Base-by-base conservation (phyloP, 495 filamentous ascomycete species). In the Pseudoneurospora amorphoporcata region DNA sequence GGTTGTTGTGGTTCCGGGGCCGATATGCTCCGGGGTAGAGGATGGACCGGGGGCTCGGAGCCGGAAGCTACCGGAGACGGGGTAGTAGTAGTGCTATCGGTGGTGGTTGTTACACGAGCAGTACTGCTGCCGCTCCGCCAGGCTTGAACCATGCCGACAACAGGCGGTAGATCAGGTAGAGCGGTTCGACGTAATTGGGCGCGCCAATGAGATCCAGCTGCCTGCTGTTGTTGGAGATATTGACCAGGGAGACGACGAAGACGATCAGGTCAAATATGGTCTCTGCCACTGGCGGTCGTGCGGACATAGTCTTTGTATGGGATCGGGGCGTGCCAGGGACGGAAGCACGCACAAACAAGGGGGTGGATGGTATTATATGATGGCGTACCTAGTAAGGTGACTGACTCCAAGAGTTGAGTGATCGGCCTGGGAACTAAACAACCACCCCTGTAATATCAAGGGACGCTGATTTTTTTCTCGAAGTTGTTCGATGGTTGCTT, bases 71-170 rank as follows among this genome's bases (percentile, higher is more conserved):
- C 53, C 53, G 14, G 53, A 17, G 53, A 61, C 29, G 53, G 53
- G 14, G 53, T 23, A 23, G 43, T 47, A 4, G 53, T 53, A 35
- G 58, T n/a, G 17, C 9, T 41, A 17, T 42, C 39, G 47, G 23
- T 88, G 85, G 78, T 90, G 85, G 78, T 90, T 37, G 78, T 90
- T 89, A 73, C 89, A 87, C 74, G 82, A 84, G 74, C 84, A 88
- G 61, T 94, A 94, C 86, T 95, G 91, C 84, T 96, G 92, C 85
- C 96, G 92, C 82, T 97, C 80, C 75, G 97, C 92, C 85, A 97
- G 96, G 79, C 91, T 94, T 40, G 42, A 45, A 38, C 58, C 75
- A 76, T 72, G 38, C 38, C 39, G 58, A 45, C 35, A 72, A 71
- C 35, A 76, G 71, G 12, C 73, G 73, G 41, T 72, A 61, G 39